Evolutionary conservation across 768 basidiomycete species (phyloP), one percentile per base, ranked within the genome.

Genomic region (Termitomyces sp.): DNA sequence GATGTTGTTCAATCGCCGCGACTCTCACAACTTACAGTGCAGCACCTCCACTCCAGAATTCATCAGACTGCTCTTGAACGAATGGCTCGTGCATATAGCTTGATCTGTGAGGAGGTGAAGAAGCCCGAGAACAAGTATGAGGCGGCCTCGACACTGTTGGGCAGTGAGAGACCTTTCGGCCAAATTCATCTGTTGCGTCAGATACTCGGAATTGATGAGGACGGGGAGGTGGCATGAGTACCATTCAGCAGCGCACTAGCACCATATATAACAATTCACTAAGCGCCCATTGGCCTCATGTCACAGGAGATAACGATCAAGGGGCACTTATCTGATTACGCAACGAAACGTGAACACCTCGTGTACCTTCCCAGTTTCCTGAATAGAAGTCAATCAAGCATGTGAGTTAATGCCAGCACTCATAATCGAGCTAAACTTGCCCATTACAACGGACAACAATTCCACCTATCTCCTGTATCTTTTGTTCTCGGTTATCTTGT

Each of bases 131-230:
- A 92, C 61, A 80, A 78, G 69, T 99, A 98, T 66, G 95, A 98
- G 73, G 95, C 95, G n/a, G 90, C 86, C 16, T 80, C 85, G 58
- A 95, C 94, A 21, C 68, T 96, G 56, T 71, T 96, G 38, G 89
- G 93, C 14, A 85, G 87, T 59, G 87, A 90, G 73, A 71, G 91
- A 69, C 91, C 91, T 19, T 93, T 92, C 73, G 92, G 91, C 51
- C 87, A 89, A 67, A 80, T 85, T 29, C 80, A 82, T 65, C 69
- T 89, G 62, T 68, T 93, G 61, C 82, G 82, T 77, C 89, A 92
- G 71, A 87, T 93, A 37, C 86, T 89, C 66, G 91, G 91, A 31
- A 69, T 92, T 19, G 79, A 86, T 61, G 82, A 81, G 34, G 72
- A 73, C 14, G 40, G 45, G 4, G 59, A 60, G 17, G 29, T 29